Percentiles rank a stretch among this genome's conserved stretches.
Conservation (phyloP, 1,284 basidiomycete species). For the Ganoderma meredithae region DNA sequence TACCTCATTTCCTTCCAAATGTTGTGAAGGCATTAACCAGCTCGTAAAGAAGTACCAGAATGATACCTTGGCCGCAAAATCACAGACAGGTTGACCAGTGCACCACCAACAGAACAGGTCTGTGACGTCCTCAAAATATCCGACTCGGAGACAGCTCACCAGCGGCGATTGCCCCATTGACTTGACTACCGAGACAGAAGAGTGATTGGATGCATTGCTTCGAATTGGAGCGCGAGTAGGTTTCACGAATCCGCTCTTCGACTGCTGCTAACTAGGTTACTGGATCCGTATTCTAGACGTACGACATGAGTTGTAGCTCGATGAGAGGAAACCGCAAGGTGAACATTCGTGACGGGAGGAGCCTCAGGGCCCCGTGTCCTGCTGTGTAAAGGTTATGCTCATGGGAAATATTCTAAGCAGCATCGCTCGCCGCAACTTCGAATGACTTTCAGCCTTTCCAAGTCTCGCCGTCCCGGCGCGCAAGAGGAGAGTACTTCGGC, state of each 20-base stretch:
- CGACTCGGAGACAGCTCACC: background rate
- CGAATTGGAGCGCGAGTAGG: background rate
- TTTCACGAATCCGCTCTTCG: background rate
- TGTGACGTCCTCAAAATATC: background rate
- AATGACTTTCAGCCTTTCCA: too few species aligned
- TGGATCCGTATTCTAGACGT: background rate
- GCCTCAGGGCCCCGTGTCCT: too few species aligned
- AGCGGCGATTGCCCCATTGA: background rate
- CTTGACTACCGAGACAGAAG: background rate
- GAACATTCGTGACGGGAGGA: too few species aligned
- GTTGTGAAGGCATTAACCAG: background rate
- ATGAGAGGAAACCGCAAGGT: background rate
- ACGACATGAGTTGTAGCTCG: background rate
- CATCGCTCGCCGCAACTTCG: too few species aligned
- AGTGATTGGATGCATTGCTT: background rate
- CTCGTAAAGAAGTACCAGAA: background rate
- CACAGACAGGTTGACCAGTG: background rate
- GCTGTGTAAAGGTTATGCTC: too few species aligned
- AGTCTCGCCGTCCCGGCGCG: too few species aligned
- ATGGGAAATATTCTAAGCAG: too few species aligned
- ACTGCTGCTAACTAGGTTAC: background rate
- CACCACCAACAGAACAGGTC: background rate
- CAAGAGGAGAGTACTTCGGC: too few species aligned
- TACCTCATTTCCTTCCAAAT: background rate
- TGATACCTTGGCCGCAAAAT: background rate